These are phyloP conservation scores for Testicularia cyperi DNA, from an alignment of 1,284 basidiomycete genomes.

Conservation along the genomic window DNA sequence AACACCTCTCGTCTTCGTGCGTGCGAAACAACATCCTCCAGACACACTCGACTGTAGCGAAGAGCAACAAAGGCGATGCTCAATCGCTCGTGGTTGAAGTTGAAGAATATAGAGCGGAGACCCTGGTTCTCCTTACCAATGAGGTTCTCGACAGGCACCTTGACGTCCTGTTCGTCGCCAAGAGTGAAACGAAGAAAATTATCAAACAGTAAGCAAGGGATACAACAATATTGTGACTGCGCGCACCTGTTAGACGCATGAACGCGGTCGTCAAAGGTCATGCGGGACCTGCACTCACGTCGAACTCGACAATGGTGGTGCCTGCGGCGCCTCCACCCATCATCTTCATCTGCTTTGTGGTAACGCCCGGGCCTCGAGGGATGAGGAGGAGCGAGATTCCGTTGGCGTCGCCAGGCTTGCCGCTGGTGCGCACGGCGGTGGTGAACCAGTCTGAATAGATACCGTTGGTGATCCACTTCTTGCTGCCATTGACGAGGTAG, in stretches of 20 bases:
- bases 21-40: constrained; percentile 47
- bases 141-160: constrained; percentile 59
- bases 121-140: constrained; percentile 56
- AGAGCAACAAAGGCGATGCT: constrained; percentile 46
- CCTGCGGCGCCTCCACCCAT: constrained; percentile 53
- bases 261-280: too few species aligned
- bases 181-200: not conserved
- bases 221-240: not conserved
- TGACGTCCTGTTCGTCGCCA: constrained; percentile 19
- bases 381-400: constrained; percentile 60
- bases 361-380: constrained; percentile 39
- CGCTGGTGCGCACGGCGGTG: constrained; percentile 60
- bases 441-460: constrained; percentile 57
- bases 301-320: constrained; percentile 59
- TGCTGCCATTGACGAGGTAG: constrained; percentile 61
- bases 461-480: constrained; percentile 60
- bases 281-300: constrained; percentile 10
- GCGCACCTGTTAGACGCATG: too few species aligned
- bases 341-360: constrained; percentile 57
- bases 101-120: constrained; percentile 38
- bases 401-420: constrained; percentile 57
- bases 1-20: constrained; percentile 41
- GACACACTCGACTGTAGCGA: constrained; percentile 37
- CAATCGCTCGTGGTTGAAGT: constrained; percentile 45
- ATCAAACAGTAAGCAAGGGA: not conserved